phyloP scores from a whole-genome alignment of 257 asterid species.

The Fraxinus pennsylvanica region DNA sequence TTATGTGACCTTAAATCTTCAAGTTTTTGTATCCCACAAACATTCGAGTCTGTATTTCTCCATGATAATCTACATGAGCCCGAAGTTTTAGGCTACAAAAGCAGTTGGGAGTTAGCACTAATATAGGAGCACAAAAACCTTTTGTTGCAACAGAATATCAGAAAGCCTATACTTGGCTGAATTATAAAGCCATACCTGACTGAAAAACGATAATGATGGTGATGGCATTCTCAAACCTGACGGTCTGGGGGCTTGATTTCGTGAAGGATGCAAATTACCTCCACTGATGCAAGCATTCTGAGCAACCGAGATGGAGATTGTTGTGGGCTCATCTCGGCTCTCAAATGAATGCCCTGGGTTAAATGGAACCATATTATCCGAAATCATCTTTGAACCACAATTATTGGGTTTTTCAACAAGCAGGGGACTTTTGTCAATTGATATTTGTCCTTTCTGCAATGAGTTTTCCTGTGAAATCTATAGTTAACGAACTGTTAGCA shows the following conservation, averaged over 20 bases:
- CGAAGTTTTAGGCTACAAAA: conserved; percentile 77
- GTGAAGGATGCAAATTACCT: conserved; percentile 38
- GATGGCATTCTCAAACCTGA: conserved; percentile 95
- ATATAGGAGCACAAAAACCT: conserved; percentile 18
- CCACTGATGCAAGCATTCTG: conserved; percentile 39
- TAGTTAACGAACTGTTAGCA: conserved; percentile 12
- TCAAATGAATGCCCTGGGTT: conserved; percentile 35
- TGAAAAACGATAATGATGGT: conserved; percentile 84
- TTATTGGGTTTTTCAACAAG: conserved; percentile 36
- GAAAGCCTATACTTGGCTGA: conserved; percentile 21
- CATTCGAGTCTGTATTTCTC: conserved; percentile 37
- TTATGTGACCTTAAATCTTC: conserved; percentile 40
- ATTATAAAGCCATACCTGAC: conserved; percentile 59
- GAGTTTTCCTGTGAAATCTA: conserved; percentile 46
- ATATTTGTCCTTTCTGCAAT: conserved; percentile 35
- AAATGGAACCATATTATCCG: conserved; percentile 34
- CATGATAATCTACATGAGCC: conserved; percentile 33
- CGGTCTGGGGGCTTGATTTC: conserved; percentile 50
- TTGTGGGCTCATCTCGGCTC: conserved; percentile 32
- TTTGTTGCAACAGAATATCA: not conserved
- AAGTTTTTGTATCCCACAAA: conserved; percentile 40
- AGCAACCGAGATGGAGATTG: conserved; percentile 34
- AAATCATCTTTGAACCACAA: conserved; percentile 42
- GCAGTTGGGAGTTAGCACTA: conserved; percentile 27
- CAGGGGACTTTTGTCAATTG: conserved; percentile 32